Base-by-base conservation (phyloP, 176 grass and related monocot species). In the Luzula sylvatica region DNA sequence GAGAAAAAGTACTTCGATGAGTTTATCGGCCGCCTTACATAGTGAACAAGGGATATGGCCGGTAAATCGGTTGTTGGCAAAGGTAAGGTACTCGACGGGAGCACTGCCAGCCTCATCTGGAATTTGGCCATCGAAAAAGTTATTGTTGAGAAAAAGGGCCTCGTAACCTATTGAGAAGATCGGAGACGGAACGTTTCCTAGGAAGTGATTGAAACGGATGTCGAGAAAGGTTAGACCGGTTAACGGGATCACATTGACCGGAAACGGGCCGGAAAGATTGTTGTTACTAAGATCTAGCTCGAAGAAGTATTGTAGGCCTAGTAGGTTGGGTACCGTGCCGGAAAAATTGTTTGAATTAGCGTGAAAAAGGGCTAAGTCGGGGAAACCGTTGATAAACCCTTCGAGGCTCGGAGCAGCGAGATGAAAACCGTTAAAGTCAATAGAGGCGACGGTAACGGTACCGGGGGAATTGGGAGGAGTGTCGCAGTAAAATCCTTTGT, bases 201-300 rank as follows among this genome's bases (percentile, higher is more conserved):
- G 29, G 55, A 71, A 79, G 3, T 5, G 9, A 62, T 94, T 94
- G 74, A 74, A 94, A 22, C 87, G 87, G 71, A 94, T 56, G 75
- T 94, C 87, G 23, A 87, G 82, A 71, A 94, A 94, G 56, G 54
- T 56, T 60, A 83, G 78, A 0, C 27, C 4, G 15, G 30, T 39
- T 11, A 94, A 79, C 0, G 74, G 74, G 18, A 73, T 32, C 5
- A 87, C 82, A 56, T 46, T 17, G 28, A 11, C 2, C 5, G 87
- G 87, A 72, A 94, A 94, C 0, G 27, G 0, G 1, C 78, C 82
- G 8, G 42, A 69, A 72, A 79, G 60, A 50, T 69, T 72, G 66
- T 94, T 87, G 64, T 87, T 94, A 72, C 78, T 83, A 42, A 94
- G 66, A 57, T 94, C 82, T 3, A 94, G 87, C 75, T 87, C 82